Percentiles rank a stretch among this genome's conserved stretches.
Conservation (phyloP, 2,329 filamentous ascomycete species). For the Ophiostoma sp. region DNA sequence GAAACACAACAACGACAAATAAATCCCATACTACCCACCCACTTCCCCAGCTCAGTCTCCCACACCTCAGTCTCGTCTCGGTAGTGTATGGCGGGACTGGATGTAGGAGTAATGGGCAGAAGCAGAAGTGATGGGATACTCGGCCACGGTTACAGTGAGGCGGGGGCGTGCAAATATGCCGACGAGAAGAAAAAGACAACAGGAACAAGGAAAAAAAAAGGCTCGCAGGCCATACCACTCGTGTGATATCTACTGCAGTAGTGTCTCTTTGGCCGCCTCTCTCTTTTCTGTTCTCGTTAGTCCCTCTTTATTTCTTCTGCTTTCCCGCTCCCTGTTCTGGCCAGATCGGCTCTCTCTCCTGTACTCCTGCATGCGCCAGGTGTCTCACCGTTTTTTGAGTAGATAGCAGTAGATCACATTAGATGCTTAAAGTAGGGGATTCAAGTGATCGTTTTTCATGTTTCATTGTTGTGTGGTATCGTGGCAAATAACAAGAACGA, state of each 20-base stretch:
- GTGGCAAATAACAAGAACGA: slow-evolving; percentile 8
- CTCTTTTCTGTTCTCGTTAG: background rate
- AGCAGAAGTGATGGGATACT: background rate
- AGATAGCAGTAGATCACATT: too few relatives aligned
- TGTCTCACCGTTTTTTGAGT: slow-evolving; percentile 3
- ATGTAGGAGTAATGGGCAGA: background rate
- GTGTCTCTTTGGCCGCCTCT: background rate
- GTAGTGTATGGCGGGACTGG: background rate
- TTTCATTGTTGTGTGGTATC: background rate
- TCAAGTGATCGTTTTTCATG: background rate
- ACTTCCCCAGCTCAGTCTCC: background rate
- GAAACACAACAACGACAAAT: background rate
- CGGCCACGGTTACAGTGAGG: background rate
- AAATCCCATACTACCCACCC: background rate
- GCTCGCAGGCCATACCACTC: background rate
- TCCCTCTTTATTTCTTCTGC: too few relatives aligned
- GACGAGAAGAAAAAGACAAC: background rate
- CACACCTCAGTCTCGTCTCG: background rate
- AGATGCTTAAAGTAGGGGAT: too few relatives aligned
- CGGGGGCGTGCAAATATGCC: background rate
- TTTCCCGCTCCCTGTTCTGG: too few relatives aligned
- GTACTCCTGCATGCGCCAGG: background rate
- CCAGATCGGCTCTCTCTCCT: background rate
- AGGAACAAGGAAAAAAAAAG: background rate
- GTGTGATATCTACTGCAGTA: slow-evolving; percentile 3